Evolutionary conservation across 2,329 filamentous ascomycete species (phyloP).

Genomic region (Periglandula ipomoeae): DNA sequence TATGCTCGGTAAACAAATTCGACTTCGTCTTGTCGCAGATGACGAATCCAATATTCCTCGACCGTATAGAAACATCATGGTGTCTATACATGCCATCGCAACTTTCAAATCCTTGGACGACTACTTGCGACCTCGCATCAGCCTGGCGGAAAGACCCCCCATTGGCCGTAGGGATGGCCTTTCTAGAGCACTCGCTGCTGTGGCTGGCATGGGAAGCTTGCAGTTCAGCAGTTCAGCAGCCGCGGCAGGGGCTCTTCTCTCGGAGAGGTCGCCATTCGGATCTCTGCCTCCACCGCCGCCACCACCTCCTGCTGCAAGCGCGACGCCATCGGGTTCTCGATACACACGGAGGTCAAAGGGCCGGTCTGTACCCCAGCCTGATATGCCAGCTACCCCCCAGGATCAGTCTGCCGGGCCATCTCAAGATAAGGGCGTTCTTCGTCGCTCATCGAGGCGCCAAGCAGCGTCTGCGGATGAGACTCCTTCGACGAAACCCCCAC

Average conservation of each 20-base stretch:
- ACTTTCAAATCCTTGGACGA: slow-evolving; percentile 97
- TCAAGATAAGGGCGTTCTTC: slow-evolving; percentile 48
- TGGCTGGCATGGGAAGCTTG: slow-evolving; percentile 62
- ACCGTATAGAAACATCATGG: slow-evolving; percentile 88
- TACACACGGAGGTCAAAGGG: slow-evolving; percentile 36
- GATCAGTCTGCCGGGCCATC: slow-evolving; percentile 38
- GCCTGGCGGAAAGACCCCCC: slow-evolving; percentile 60
- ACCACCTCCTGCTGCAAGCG: slow-evolving; percentile 14
- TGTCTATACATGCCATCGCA: slow-evolving; percentile 95
- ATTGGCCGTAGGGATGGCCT: slow-evolving; percentile 55
- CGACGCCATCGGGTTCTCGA: slow-evolving; percentile 36
- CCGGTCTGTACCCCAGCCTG: slow-evolving; percentile 32
- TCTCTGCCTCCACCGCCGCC: slow-evolving; percentile 24
- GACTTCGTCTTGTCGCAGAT: slow-evolving; percentile 79
- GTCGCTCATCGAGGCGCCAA: slow-evolving; percentile 56
- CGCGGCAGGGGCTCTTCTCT: slow-evolving; percentile 35
- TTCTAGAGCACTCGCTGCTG: slow-evolving; percentile 62
- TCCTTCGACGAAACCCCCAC: slow-evolving; percentile 40
- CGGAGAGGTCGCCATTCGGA: slow-evolving; percentile 33
- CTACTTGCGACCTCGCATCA: slow-evolving; percentile 86
- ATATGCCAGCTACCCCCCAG: slow-evolving; percentile 29
- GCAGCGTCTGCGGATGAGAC: slow-evolving; percentile 42
- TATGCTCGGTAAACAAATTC: slow-evolving; percentile 93
- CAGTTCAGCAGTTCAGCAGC: slow-evolving; percentile 39
- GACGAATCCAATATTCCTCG: slow-evolving; percentile 84